phyloP scores from a whole-genome alignment of 495 filamentous ascomycete species.

The Xanthoparmelia taractica region DNA sequence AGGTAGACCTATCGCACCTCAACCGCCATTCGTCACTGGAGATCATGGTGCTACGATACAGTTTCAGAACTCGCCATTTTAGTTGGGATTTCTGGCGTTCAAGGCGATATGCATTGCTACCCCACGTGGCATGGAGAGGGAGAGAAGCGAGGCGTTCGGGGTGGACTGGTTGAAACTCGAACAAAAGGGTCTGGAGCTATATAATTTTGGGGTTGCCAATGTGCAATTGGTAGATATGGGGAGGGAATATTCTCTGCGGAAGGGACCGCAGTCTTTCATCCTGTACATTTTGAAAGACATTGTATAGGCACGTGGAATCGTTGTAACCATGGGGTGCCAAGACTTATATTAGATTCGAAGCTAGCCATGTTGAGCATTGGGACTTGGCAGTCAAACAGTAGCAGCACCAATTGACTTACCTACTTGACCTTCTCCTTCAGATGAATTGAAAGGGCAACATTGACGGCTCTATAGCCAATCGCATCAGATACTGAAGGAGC shows the following conservation, averaged over 20 bases:
- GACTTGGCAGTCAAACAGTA: neutral
- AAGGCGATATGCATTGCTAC: neutral
- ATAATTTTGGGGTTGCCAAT: neutral
- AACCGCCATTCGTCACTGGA: neutral
- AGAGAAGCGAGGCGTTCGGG: constrained; percentile 6
- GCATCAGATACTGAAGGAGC: neutral
- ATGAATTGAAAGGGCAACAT: neutral
- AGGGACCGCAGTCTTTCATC: neutral
- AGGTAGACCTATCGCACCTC: neutral
- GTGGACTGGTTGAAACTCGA: neutral
- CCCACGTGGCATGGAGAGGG: neutral
- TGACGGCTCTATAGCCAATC: neutral
- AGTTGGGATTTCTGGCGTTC: neutral
- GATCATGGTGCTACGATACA: neutral
- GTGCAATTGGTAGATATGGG: constrained; percentile 3
- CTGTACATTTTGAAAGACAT: too few species aligned
- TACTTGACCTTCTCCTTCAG: neutral
- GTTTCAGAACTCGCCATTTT: neutral
- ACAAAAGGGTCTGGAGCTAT: neutral
- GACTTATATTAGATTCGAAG: neutral
- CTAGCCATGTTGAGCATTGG: neutral
- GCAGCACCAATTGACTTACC: neutral
- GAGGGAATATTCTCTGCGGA: neutral
- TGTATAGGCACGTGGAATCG: too few species aligned
- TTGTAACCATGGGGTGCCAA: too few species aligned